Percentiles rank a stretch among this genome's conserved stretches.
Conservation (phyloP, 2,329 filamentous ascomycete species). For the Tympanopsis confertula region DNA sequence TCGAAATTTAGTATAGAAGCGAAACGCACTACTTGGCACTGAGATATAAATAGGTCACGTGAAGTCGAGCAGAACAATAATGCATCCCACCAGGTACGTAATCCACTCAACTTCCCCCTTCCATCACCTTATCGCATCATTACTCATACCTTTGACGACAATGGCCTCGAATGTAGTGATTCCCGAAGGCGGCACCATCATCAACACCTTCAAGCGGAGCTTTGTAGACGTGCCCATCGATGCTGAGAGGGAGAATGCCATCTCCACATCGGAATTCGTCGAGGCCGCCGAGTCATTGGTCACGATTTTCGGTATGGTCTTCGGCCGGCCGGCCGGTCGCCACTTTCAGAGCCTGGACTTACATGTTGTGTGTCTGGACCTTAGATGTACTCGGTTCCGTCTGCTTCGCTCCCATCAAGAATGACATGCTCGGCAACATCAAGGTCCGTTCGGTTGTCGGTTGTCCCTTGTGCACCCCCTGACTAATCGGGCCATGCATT, state of each 20-base stretch:
- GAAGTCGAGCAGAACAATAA: too few relatives aligned
- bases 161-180: too few relatives aligned
- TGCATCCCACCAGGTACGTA: too few relatives aligned
- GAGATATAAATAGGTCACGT: too few relatives aligned
- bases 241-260: slow-evolving; percentile 35
- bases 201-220: slow-evolving; percentile 46
- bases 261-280: slow-evolving; percentile 51
- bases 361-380: not conserved
- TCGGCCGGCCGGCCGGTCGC: too few relatives aligned
- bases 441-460: slow-evolving; percentile 27
- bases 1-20: too few relatives aligned
- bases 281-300: slow-evolving; percentile 49
- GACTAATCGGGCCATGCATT: slow-evolving; percentile 3
- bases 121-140: too few relatives aligned
- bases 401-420: slow-evolving; percentile 54
- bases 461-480: slow-evolving; percentile 3
- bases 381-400: slow-evolving; percentile 16
- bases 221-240: slow-evolving; percentile 49
- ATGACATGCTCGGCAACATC: slow-evolving; percentile 53
- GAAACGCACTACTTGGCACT: too few relatives aligned
- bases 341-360: not conserved
- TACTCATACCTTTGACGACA: too few relatives aligned
- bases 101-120: too few relatives aligned
- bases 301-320: slow-evolving; percentile 47
- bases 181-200: slow-evolving; percentile 44